Conservation (phyloP, 2,329 filamentous ascomycete genomes). For the Aspergillus glaucus region DNA sequence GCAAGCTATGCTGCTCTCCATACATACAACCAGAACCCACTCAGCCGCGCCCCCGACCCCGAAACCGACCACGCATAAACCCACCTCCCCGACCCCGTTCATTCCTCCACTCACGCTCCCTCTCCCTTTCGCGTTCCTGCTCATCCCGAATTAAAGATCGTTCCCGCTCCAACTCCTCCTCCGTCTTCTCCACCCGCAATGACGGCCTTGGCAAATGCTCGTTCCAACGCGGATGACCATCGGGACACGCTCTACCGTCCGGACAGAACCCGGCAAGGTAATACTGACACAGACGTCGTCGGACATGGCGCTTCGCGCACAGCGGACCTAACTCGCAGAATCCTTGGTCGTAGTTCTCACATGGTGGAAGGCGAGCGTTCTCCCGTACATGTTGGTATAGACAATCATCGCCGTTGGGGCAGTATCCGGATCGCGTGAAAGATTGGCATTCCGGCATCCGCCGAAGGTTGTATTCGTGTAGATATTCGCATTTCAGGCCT, state of each 20-base stretch:
- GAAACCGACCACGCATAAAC: slow-evolving; percentile 37
- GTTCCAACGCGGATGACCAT: slow-evolving; percentile 74
- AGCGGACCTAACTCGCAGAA: slow-evolving; percentile 87
- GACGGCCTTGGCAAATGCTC: slow-evolving; percentile 58
- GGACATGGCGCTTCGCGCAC: slow-evolving; percentile 84
- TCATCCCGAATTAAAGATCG: slow-evolving; percentile 52
- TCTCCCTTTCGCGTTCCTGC: slow-evolving; percentile 50
- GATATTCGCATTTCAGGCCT: slow-evolving; percentile 91
- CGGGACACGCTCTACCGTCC: slow-evolving; percentile 67
- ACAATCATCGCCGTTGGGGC: slow-evolving; percentile 94
- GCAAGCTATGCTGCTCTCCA: slow-evolving; percentile 1
- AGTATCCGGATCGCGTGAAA: slow-evolving; percentile 88
- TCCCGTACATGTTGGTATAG: slow-evolving; percentile 87
- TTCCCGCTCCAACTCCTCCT: slow-evolving; percentile 60
- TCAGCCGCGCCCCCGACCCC: slow-evolving; percentile 43
- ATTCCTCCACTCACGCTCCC: slow-evolving; percentile 48
- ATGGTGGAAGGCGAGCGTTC: slow-evolving; percentile 69
- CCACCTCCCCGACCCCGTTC: slow-evolving; percentile 46
- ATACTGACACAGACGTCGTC: slow-evolving; percentile 71
- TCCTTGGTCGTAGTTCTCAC: slow-evolving; percentile 86
- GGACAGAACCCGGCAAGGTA: slow-evolving; percentile 95
- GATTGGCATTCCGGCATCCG: slow-evolving; percentile 99
- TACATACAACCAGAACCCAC: neutral
- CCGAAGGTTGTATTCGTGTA: slow-evolving; percentile 96
- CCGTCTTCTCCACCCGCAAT: slow-evolving; percentile 62